These are phyloP conservation scores for Dactylellina cionopaga DNA, from an alignment of 2,329 filamentous ascomycete genomes.

Conservation along the genomic window DNA sequence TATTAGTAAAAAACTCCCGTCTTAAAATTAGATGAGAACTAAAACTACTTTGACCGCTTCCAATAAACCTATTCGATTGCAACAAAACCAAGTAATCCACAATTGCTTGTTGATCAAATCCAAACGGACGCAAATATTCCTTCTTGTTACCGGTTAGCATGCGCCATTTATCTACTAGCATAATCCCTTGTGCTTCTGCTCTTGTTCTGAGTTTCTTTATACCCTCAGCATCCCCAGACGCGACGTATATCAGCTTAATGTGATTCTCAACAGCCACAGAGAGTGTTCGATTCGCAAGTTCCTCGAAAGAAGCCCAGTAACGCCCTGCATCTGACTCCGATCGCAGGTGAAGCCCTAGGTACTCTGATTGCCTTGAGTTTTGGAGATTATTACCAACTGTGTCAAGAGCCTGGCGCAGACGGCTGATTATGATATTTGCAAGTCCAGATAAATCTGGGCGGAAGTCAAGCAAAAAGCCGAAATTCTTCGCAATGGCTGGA, in stretches of 20 bases:
- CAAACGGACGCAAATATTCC: constrained; percentile 60
- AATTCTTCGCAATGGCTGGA: constrained; percentile 64
- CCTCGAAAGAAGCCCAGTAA: constrained; percentile 11
- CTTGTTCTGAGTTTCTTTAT: background rate
- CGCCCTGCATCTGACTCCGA: constrained; percentile 62
- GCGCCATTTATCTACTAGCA: constrained; percentile 61
- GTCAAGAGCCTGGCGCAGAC: constrained; percentile 59
- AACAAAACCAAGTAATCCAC: constrained; percentile 63
- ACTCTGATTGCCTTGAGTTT: constrained; percentile 55
- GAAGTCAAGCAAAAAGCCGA: constrained; percentile 62
- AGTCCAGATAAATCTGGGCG: constrained; percentile 62
- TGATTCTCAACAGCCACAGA: constrained; percentile 58
- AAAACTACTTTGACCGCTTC: constrained; percentile 28
- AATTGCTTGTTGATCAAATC: constrained; percentile 64
- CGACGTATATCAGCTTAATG: constrained; percentile 62
- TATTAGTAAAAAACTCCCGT: constrained; percentile 16
- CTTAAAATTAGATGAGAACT: constrained; percentile 23
- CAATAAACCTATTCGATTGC: constrained; percentile 62
- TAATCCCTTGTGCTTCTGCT: constrained; percentile 62
- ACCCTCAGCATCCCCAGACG: constrained; percentile 6
- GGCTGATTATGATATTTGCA: constrained; percentile 59
- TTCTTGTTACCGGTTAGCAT: constrained; percentile 59
- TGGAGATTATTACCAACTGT: background rate
- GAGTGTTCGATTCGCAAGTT: constrained; percentile 59
- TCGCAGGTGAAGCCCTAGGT: constrained; percentile 64